Evolutionary conservation across 768 basidiomycete species (phyloP).

Genomic region (Trametes gibbosa): DNA sequence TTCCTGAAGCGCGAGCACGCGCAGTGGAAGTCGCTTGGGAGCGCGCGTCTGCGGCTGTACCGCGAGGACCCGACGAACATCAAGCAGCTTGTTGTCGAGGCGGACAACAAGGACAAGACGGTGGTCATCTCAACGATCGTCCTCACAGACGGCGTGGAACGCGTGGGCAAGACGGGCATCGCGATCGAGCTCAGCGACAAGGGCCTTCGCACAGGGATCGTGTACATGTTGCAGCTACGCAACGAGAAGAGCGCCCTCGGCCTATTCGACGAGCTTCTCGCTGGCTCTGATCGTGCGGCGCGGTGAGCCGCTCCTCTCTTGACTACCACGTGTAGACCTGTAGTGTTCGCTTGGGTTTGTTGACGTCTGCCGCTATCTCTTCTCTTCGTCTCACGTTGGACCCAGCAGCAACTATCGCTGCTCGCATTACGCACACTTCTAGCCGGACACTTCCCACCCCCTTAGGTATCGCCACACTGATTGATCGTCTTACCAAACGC

Average conservation of each 20-base stretch:
- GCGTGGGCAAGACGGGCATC: conserved; percentile 98
- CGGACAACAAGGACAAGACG: conserved; percentile 70
- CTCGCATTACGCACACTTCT: conserved; percentile 1
- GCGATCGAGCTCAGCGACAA: conserved; percentile 93
- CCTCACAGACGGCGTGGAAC: conserved; percentile 92
- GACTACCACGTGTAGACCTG: conserved; percentile 1
- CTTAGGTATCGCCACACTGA: background rate
- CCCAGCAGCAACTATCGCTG: background rate
- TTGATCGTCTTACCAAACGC: conserved; percentile 5
- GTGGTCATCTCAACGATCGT: conserved; percentile 94
- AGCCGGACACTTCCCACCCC: background rate
- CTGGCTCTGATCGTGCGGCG: conserved; percentile 73
- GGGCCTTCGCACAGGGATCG: conserved; percentile 87
- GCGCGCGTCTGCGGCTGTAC: conserved; percentile 85
- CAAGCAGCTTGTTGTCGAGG: conserved; percentile 95
- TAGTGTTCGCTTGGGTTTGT: background rate
- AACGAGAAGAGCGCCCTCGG: conserved; percentile 85
- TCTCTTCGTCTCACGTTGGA: background rate
- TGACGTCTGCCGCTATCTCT: background rate
- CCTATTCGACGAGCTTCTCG: conserved; percentile 82
- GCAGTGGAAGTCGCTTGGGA: conserved; percentile 96
- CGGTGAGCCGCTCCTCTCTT: background rate
- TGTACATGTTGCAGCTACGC: conserved; percentile 96
- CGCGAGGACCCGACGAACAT: conserved; percentile 80
- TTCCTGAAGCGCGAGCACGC: conserved; percentile 94